Evolutionary conservation across 1,284 basidiomycete species (phyloP), one percentile per base, ranked within the genome.

Genomic region (Pyrrhoderma noxium): DNA sequence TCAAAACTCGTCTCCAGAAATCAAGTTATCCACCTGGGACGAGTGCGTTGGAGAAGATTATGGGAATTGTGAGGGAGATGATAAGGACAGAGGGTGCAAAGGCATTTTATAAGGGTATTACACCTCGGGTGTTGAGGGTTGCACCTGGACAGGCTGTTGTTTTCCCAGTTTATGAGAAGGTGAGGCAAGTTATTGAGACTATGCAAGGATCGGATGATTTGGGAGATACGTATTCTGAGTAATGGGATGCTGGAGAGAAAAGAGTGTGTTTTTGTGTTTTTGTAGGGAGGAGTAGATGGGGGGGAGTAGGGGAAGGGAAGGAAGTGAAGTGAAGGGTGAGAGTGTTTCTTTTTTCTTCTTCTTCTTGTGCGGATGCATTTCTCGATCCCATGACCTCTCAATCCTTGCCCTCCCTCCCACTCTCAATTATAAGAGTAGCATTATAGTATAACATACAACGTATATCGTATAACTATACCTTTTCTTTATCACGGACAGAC

Each of bases 101-200:
- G 48, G 93, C 93, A 51, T 97, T 98, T 70, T 97, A 95, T 73
- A 94, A 93, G 71, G 92, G 95, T 47, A 98, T 99, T 67, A 98
- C 94, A 2, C 95, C 96, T 40, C 80, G 96, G 51, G 93, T 99
- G 38, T 75, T 97, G 58, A 84, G 96, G 59, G 95, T 99, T 44
- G 96, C 96, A 1, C 95, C 96, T 8, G 93, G 93, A 1, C 88
- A 94, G 67, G 89, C 89, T 3, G 84, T 92, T 57, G 89, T 92
- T 36, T 92, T 92, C 61, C 87, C 89, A 38, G 92, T 95, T 25
- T 95, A 95, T 62, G 93, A 96, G 72, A 76, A 85, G 50, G 84
- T 93, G 55, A 82, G 86, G 65, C 69, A 64, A 60, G 52, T 77
- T 34, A 86, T 94, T 56, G 92, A 95, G 73, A 70, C 66, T 49